Evolutionary conservation across 2,329 filamentous ascomycete species (phyloP), one percentile per base, ranked within the genome.

Genomic region (Monilinia polystroma): DNA sequence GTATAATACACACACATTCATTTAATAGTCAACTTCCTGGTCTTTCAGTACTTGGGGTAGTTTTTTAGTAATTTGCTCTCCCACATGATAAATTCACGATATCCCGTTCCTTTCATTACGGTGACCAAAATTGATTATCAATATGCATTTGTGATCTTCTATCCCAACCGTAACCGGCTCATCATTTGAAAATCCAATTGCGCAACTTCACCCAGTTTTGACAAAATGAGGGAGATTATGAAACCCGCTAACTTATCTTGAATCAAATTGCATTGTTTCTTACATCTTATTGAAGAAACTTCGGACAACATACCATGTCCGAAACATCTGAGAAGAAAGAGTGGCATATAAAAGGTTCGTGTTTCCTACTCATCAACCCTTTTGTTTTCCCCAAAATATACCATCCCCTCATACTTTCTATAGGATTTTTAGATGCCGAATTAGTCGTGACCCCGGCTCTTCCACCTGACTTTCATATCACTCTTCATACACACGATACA

Each of bases 261-360:
- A 56, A 51, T 56, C 38, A 60, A 43, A 66, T 66, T 38, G 43
- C 55, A 52, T 51, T n/a, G 60, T 60, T 45, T 47, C 26, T 38
- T 11, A 32, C 18, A 59, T 14, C 18, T 43, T 49, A 59, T 60
- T 16, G 23, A 60, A 52, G 32, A 60, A 11, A 10, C 57, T 51
- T 47, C 45, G 63, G 63, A 58, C 14, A 52, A 49, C 26, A 53
- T 52, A 66, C 53, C 23, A 66, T 66, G 64, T 66, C 64, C 64
- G 64, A 65, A 62, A 45, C 51, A 62, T 18, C 47, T 62, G 58
- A 62, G 45, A 62, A 62, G 18, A 47, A 41, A 47, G 54, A 66
- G 47, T 66, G 64, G 64, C 64, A 66, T 62, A 66, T 66, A 60
- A 66, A 66, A 66, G 64, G 64, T 66, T 60, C n/a, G 47, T 52